Base-by-base conservation (phyloP, 768 basidiomycete species). In the Agrocybe praecox region DNA sequence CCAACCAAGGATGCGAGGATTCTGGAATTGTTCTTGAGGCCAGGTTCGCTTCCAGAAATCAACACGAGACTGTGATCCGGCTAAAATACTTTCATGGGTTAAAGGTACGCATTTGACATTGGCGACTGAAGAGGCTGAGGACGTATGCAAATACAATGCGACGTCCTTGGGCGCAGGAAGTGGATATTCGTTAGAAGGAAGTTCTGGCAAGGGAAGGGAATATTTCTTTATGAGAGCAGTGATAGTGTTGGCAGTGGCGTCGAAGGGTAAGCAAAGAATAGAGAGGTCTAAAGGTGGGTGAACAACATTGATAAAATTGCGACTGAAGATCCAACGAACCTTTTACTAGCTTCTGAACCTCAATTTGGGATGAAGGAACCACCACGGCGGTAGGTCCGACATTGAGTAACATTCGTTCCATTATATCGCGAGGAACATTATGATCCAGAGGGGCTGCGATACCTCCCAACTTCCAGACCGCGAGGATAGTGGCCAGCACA, bases 391-490 rank as follows among this genome's bases (percentile, higher is more conserved):
- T 60, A 2, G 73, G 73, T 10, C 51, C 53, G 12, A 73, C 65
- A 52, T 69, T 69, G 9, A 56, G 22, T 21, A 74, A 57, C 73
- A 73, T 74, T 7, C 63, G 64, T 46, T 66, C 57, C 66, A 74
- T 58, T 32, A 74, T 71, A 8, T 68, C 65, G 21, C 58, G 59
- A 36, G 73, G 72, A 18, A 69, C 63, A 44, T 74, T 69, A 46
- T 59, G 60, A 50, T 74, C 73, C 14, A 74, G 57, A n/a, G 71
- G 72, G 1, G 71, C 71, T 3, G 70, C 60, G 18, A 69, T 64
- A 12, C 73, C 73, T 0, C 67, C 63, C 1, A 74, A 61, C 55
- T 74, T 74, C 73, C 73, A 74, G 29, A 64, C 67, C 2, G 73
- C 73, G 34, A 74, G 49, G 10, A 69, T 47, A 10, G 62, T 59